phyloP scores from a whole-genome alignment of 805 yeast genomes.

The Wickerhamiella galacta region DNA sequence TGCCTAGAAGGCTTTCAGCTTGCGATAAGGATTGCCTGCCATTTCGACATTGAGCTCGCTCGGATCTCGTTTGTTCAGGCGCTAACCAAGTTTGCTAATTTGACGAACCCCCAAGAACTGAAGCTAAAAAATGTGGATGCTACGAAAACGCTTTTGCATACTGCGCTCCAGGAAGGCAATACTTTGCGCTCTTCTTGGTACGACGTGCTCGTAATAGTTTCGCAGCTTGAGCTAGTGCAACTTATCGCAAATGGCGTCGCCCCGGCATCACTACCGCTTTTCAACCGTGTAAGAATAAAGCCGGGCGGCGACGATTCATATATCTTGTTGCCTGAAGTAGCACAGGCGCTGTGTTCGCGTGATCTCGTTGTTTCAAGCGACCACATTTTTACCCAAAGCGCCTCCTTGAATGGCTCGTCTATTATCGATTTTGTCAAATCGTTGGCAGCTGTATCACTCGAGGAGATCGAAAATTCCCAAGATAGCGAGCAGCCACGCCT shows the following conservation, averaged over 20 bases:
- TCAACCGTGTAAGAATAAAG: neutral
- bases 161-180: slow-evolving; percentile 71
- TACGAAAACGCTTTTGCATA: slow-evolving; percentile 49
- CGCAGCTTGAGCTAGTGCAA: slow-evolving; percentile 84
- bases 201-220: slow-evolving; percentile 61
- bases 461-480: slow-evolving; percentile 81
- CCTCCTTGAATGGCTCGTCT: slow-evolving; percentile 63
- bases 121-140: slow-evolving; percentile 69
- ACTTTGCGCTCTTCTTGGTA: slow-evolving; percentile 64
- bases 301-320: neutral
- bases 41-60: slow-evolving; percentile 70
- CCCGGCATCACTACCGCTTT: slow-evolving; percentile 66
- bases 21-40: slow-evolving; percentile 67
- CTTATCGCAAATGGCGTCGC: slow-evolving; percentile 71
- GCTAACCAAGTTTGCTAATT: slow-evolving; percentile 67
- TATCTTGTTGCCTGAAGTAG: slow-evolving; percentile 16
- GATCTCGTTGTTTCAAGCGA: slow-evolving; percentile 43
- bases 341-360: slow-evolving; percentile 20
- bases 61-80: slow-evolving; percentile 83
- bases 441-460: slow-evolving; percentile 67
- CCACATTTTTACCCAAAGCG: slow-evolving; percentile 69
- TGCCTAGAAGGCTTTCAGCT: slow-evolving; percentile 78
- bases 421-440: slow-evolving; percentile 80
- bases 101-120: slow-evolving; percentile 65
- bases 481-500: slow-evolving; percentile 71